Evolutionary conservation across 169 alveolate genomes (phyloP).

Genomic region (Eimeria zaria): DNA sequence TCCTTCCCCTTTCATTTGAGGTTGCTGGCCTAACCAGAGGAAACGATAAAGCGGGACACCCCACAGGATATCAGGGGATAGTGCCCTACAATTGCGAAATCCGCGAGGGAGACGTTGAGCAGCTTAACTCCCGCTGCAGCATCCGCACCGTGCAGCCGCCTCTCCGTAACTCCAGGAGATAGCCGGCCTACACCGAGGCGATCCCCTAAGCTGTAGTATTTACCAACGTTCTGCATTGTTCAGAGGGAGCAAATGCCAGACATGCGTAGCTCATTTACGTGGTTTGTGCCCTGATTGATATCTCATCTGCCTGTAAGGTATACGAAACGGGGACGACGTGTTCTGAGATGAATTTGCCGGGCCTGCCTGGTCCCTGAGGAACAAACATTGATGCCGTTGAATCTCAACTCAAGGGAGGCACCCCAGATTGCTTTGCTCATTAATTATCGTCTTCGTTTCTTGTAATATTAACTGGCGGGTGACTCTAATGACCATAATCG

Average conservation of each 20-base stretch:
- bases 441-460: not conserved
- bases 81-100: constrained; percentile 41
- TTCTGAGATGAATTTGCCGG: not conserved
- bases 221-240: not conserved
- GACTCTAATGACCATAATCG: not conserved
- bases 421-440: not conserved
- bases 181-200: not conserved
- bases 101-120: constrained; percentile 73
- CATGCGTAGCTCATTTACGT: too few relatives aligned
- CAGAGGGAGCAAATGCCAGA: too few relatives aligned
- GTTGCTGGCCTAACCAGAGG: not conserved
- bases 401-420: not conserved
- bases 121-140: constrained; percentile 34
- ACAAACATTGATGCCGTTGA: not conserved
- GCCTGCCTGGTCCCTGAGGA: not conserved
- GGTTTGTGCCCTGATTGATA: not conserved
- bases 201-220: not conserved
- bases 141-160: constrained; percentile 25
- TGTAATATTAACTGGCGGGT: not conserved
- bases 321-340: not conserved
- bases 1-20: not conserved
- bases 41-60: not conserved
- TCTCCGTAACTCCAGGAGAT: not conserved
- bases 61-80: not conserved
- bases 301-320: not conserved